These are phyloP conservation scores for Saxophila tyrrhenica DNA, from an alignment of 495 filamentous ascomycete species.

Conservation along the genomic window DNA sequence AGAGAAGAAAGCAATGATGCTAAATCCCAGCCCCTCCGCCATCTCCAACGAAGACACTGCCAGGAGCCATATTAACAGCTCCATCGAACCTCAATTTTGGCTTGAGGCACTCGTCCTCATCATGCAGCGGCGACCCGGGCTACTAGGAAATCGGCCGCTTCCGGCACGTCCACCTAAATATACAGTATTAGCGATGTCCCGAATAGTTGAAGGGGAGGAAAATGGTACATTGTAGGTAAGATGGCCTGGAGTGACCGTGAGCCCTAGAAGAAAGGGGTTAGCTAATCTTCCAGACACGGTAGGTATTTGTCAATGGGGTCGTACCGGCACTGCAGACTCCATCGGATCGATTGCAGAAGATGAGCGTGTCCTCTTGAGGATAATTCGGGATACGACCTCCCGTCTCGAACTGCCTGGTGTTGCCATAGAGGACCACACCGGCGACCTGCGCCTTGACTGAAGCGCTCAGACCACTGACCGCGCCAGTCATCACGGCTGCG, in stretches of 20 bases:
- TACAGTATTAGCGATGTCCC: no score
- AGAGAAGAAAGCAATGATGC: no score
- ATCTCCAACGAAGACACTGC: no score
- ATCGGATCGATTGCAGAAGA: not conserved
- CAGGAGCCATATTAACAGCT: no score
- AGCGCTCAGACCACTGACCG: not conserved
- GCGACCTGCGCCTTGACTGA: not conserved
- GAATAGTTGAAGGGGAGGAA: no score
- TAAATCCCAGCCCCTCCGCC: no score
- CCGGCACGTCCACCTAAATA: not conserved
- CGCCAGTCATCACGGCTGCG: conserved; percentile 5
- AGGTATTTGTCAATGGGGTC: no score
- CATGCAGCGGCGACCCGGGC: not conserved
- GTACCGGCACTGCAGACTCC: conserved; percentile 2
- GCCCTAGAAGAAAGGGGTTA: no score
- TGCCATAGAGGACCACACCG: conserved; percentile 7
- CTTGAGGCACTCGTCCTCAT: not conserved
- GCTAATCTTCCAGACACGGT: no score
- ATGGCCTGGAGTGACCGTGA: not conserved
- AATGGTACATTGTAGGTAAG: not conserved
- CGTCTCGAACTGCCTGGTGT: conserved; percentile 2
- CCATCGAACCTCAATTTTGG: not conserved
- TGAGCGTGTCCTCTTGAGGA: not conserved
- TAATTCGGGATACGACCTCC: conserved; percentile 5
- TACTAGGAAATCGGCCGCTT: not conserved